Base-by-base conservation (phyloP, 306 rosid species). In the Cucumis melo region DNA sequence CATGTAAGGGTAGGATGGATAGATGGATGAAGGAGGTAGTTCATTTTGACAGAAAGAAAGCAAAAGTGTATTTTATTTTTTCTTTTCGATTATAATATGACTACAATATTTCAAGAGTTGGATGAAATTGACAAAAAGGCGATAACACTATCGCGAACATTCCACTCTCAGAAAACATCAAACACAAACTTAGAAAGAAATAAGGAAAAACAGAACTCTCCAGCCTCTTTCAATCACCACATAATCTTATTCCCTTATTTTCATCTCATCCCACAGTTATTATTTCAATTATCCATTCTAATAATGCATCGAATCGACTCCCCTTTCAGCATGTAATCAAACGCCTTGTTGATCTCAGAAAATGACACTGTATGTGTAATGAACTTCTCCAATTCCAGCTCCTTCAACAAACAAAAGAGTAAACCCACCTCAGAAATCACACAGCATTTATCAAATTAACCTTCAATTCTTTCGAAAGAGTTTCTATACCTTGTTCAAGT, bases 281-380 rank as follows among this genome's bases (percentile, higher is more conserved):
- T 50, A 15, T 14, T 14, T 68, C 42, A 87, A 7, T 82, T 77
- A 19, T 53, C 85, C 94, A 91, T 85, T 4, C 71, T 38, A 56
- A 91, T 89, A 70, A 91, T 83, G 78, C 95, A 91, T 5, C 95
- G 80, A 66, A 91, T 88, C 19, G 92, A 79, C 89, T 89, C 16
- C 67, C 97, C 97, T 32, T 81, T 80, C 82, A 85, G 70, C 97
- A 91, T 89, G 48, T 71, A 88, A 3, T 91, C 97, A 53, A 89
- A 89, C n/a, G 97, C 92, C 77, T 85, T 89, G 89, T 88, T 91
- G 36, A 89, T 91, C 85, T 91, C 90, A 0, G 88, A 76, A 71
- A 91, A 91, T 13, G 94, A 17, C 38, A 91, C 75, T 0, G 87
- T 62, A 79, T 91, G 97, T 50, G 95, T 91, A 68, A 91, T 88